Conservation (phyloP, 106 monocot species). For the Cymbidium sinense region DNA sequence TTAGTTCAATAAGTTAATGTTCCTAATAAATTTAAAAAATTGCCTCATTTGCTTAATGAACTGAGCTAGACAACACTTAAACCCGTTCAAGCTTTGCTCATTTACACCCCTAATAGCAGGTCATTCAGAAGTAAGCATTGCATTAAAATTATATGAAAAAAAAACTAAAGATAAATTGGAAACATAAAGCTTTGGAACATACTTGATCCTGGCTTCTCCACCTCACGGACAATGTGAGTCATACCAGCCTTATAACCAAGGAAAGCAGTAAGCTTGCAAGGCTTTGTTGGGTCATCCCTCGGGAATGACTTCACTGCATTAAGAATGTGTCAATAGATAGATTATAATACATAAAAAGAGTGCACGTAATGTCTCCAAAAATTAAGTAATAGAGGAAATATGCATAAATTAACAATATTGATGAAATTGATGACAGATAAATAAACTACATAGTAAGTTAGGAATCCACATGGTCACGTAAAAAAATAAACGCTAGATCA, state of each 20-base stretch:
- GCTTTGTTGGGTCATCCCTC: slow-evolving; percentile 63
- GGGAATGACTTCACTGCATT: slow-evolving; percentile 85
- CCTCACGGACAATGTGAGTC: slow-evolving; percentile 84
- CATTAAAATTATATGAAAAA: not conserved
- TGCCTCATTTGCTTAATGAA: too few relatives aligned
- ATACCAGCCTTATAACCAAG: slow-evolving; percentile 87
- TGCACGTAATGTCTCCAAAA: not conserved
- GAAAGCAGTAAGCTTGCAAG: slow-evolving; percentile 67
- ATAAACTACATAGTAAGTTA: not conserved
- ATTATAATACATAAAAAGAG: not conserved
- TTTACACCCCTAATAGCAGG: too few relatives aligned
- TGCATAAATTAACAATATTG: not conserved
- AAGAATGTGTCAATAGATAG: not conserved
- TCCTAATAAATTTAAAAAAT: too few relatives aligned
- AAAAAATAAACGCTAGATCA: too few relatives aligned
- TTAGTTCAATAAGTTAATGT: too few relatives aligned
- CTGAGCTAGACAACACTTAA: too few relatives aligned
- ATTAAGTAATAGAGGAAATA: not conserved
- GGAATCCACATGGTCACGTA: too few relatives aligned
- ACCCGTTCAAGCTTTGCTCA: too few relatives aligned
- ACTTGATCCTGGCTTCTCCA: slow-evolving; percentile 84
- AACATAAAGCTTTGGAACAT: slow-evolving; percentile 11
- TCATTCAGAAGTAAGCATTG: not conserved
- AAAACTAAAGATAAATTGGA: not conserved
- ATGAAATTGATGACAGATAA: not conserved